Evolutionary conservation across 1,284 basidiomycete genomes (phyloP).

Genomic region (Grifola frondosa): DNA sequence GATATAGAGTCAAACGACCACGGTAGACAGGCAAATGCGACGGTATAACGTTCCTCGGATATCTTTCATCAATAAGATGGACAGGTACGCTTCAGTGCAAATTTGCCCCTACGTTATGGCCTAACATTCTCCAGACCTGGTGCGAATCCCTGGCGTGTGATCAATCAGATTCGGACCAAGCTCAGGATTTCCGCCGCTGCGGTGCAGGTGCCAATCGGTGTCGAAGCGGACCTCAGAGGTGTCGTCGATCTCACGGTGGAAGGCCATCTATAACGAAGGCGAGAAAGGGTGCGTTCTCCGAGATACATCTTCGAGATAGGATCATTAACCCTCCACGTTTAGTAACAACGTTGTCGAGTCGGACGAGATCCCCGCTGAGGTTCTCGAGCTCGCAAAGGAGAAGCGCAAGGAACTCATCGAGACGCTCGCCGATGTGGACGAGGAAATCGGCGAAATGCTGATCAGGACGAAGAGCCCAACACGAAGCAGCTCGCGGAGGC

Average conservation of each 20-base stretch:
- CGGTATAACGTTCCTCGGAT: conserved; percentile 94
- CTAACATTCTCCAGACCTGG: conserved; percentile 64
- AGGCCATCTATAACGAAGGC: conserved; percentile 93
- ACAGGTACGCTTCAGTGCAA: conserved; percentile 53
- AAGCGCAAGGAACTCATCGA: conserved; percentile 94
- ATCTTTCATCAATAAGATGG: conserved; percentile 99
- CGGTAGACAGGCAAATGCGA: conserved; percentile 98
- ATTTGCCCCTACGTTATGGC: neutral
- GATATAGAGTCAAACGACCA: conserved; percentile 95
- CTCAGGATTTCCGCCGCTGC: conserved; percentile 92
- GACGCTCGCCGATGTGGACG: conserved; percentile 94
- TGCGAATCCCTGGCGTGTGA: conserved; percentile 95
- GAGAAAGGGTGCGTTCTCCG: conserved; percentile 80
- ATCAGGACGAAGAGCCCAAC: conserved; percentile 80
- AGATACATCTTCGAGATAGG: neutral
- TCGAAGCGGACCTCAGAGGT: conserved; percentile 86
- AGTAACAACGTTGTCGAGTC: conserved; percentile 82
- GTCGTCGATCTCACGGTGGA: conserved; percentile 95
- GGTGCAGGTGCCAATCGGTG: conserved; percentile 95
- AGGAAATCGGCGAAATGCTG: conserved; percentile 90
- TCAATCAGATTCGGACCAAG: conserved; percentile 90
- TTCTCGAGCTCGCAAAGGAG: conserved; percentile 71
- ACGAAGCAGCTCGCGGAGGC: conserved; percentile 78
- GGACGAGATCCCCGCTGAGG: conserved; percentile 84
- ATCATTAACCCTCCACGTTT: conserved; percentile 4